Percentiles rank a stretch among this genome's conserved stretches.
Evolutionary conservation across 345 rosid genomes (phyloP).

Genomic region (Punica granatum): DNA sequence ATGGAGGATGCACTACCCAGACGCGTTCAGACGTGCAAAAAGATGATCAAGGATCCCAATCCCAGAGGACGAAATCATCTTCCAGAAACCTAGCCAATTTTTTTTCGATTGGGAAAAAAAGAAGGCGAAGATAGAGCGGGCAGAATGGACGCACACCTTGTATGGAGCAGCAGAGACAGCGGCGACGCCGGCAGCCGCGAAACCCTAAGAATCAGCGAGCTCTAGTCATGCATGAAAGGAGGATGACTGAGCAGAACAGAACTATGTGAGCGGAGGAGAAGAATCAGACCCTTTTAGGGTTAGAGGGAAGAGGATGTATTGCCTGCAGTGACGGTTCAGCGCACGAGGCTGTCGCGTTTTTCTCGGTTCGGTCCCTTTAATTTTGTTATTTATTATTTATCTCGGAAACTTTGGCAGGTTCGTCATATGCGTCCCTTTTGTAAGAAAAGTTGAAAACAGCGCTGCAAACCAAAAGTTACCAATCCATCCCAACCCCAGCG

Average conservation of each 20-base stretch:
- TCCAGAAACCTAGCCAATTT: too few species aligned
- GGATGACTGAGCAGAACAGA: background rate
- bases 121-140: background rate
- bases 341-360: background rate
- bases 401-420: background rate
- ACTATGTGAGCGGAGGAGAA: background rate
- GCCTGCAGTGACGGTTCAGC: constrained; percentile 7
- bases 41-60: background rate
- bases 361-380: background rate
- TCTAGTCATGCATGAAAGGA: constrained; percentile 8
- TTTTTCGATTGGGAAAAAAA: too few species aligned
- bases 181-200: background rate
- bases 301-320: constrained; percentile 3
- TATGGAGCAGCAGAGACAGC: background rate
- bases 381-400: background rate
- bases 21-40: too few species aligned
- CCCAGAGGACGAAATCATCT: too few species aligned
- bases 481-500: too few species aligned
- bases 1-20: too few species aligned
- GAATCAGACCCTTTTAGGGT: constrained; percentile 20
- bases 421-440: background rate
- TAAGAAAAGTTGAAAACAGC: too few species aligned
- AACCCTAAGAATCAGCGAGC: constrained; percentile 8
- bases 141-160: background rate
- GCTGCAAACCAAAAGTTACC: too few species aligned